Conservation (phyloP, 768 basidiomycete genomes). For the Tubosaeta sp. region DNA sequence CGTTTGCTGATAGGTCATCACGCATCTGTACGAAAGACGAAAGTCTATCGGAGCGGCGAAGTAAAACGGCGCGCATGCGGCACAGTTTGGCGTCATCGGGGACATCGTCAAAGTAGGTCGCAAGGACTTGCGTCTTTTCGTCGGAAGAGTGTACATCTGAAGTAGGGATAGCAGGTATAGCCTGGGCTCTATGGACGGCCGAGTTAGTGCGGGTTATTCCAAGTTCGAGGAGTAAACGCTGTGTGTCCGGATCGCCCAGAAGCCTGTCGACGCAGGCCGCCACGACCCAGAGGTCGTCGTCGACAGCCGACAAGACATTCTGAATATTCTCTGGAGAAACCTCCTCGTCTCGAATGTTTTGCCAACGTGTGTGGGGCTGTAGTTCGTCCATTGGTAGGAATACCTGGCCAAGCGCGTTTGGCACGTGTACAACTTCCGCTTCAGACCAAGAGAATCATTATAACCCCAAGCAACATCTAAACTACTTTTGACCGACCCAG, state of each 20-base stretch:
- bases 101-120: slow-evolving; percentile 52
- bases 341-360: slow-evolving; percentile 50
- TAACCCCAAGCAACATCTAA: slow-evolving; percentile 12
- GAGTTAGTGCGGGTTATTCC: slow-evolving; percentile 58
- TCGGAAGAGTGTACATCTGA: slow-evolving; percentile 15
- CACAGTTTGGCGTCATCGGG: slow-evolving; percentile 63
- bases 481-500: slow-evolving; percentile 28
- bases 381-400: slow-evolving; percentile 34
- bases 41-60: slow-evolving; percentile 63
- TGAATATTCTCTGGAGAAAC: slow-evolving; percentile 48
- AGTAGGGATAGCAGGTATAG: slow-evolving; percentile 29
- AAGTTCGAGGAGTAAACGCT: slow-evolving; percentile 55
- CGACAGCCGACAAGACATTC: slow-evolving; percentile 44
- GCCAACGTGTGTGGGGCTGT: slow-evolving; percentile 51
- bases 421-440: not conserved
- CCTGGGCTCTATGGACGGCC: slow-evolving; percentile 45
- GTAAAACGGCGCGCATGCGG: slow-evolving; percentile 60
- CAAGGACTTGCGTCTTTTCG: slow-evolving; percentile 28
- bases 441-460: not conserved
- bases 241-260: slow-evolving; percentile 50
- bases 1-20: slow-evolving; percentile 34
- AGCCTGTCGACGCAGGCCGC: slow-evolving; percentile 71
- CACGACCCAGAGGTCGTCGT: slow-evolving; percentile 73
- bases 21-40: slow-evolving; percentile 69
- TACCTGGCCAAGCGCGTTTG: not conserved